Conservation (phyloP, 345 rosid species). For the Fremontodendron californicum region DNA sequence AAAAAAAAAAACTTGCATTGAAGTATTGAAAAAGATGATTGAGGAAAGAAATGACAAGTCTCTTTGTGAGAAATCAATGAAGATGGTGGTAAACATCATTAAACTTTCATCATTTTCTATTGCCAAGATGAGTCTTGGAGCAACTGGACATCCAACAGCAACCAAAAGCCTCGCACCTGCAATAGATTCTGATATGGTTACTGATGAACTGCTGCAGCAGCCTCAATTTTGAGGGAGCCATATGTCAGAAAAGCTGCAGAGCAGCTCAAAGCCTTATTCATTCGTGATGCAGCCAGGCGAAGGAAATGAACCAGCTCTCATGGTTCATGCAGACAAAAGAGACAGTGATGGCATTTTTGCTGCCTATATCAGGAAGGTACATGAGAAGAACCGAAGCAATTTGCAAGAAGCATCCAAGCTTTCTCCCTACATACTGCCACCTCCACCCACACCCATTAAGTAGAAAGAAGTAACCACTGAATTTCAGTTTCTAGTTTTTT, state of each 20-base stretch:
- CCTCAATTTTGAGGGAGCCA: slow-evolving; percentile 39
- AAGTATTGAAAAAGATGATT: slow-evolving; percentile 20
- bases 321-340: slow-evolving; percentile 15
- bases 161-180: slow-evolving; percentile 8
- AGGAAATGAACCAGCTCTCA: slow-evolving; percentile 19
- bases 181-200: slow-evolving; percentile 13
- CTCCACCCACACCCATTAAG: slow-evolving; percentile 25
- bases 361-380: slow-evolving; percentile 41
- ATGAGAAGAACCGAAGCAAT: slow-evolving; percentile 33
- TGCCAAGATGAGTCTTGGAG: slow-evolving; percentile 47
- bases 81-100: slow-evolving; percentile 42
- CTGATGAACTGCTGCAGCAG: slow-evolving; percentile 5
- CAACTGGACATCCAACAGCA: slow-evolving; percentile 20
- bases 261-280: slow-evolving; percentile 26
- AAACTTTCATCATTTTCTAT: slow-evolving; percentile 51
- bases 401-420: slow-evolving; percentile 9
- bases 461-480: slow-evolving; percentile 18
- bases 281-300: slow-evolving; percentile 36
- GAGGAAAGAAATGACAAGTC: slow-evolving; percentile 34
- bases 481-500: not conserved
- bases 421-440: slow-evolving; percentile 25
- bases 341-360: slow-evolving; percentile 30
- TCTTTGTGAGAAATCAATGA: slow-evolving; percentile 44
- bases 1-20: too few species aligned
- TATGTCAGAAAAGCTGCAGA: slow-evolving; percentile 20